phyloP scores from a whole-genome alignment of 2,329 filamentous ascomycete genomes.

The Pleomassaria siparia region DNA sequence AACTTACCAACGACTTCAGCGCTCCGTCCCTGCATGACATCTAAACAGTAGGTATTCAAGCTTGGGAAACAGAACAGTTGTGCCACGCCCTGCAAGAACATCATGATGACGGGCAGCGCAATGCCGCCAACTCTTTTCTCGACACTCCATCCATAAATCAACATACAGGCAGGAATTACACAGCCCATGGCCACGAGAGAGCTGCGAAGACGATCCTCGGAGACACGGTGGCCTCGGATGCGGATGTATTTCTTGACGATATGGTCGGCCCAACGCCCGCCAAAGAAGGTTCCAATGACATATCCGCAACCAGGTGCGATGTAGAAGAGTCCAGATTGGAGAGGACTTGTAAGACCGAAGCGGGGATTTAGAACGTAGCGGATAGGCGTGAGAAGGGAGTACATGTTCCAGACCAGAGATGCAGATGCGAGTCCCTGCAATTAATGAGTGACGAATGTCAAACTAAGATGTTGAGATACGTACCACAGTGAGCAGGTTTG shows the following conservation, averaged over 20 bases:
- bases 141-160: slow-evolving; percentile 69
- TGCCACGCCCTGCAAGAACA: slow-evolving; percentile 74
- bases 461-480: slow-evolving; percentile 7
- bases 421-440: slow-evolving; percentile 57
- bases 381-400: slow-evolving; percentile 67
- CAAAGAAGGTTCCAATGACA: slow-evolving; percentile 67
- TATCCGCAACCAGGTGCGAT: slow-evolving; percentile 73
- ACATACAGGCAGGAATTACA: slow-evolving; percentile 62
- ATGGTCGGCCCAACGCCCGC: slow-evolving; percentile 71
- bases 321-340: slow-evolving; percentile 72
- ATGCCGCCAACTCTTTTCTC: slow-evolving; percentile 58
- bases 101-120: slow-evolving; percentile 66
- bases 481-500: slow-evolving; percentile 61
- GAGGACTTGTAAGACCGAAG: slow-evolving; percentile 66
- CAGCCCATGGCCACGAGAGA: slow-evolving; percentile 58
- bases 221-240: slow-evolving; percentile 62
- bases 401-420: slow-evolving; percentile 75
- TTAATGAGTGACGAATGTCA: neutral
- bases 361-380: slow-evolving; percentile 74
- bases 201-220: slow-evolving; percentile 66
- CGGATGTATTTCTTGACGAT: slow-evolving; percentile 66
- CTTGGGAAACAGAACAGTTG: slow-evolving; percentile 76
- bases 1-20: slow-evolving; percentile 65
- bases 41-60: slow-evolving; percentile 78
- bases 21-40: slow-evolving; percentile 72